Evolutionary conservation across 345 rosid genomes (phyloP).

Genomic region (Hevea brasiliensis): DNA sequence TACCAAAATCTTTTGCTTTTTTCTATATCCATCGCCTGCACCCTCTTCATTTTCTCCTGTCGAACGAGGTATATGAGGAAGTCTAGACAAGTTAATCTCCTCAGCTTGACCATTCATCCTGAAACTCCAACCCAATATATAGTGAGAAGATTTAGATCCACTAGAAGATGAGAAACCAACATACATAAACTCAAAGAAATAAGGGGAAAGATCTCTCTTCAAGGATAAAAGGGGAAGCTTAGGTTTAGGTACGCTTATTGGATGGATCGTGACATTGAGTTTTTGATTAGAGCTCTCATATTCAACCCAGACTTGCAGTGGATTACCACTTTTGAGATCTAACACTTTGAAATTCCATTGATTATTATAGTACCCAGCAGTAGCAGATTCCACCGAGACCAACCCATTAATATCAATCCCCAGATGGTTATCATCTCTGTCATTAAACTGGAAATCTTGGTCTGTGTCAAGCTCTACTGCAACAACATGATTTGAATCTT

Average conservation of each 20-base stretch:
- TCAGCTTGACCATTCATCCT: background rate
- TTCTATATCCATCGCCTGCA: background rate
- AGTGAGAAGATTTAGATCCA: background rate
- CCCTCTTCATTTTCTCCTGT: background rate
- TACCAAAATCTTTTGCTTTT: background rate
- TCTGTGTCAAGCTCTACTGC: background rate
- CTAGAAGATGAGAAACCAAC: constrained; percentile 1
- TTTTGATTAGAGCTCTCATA: background rate
- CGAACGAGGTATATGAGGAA: background rate
- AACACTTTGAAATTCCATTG: background rate
- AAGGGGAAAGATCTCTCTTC: background rate
- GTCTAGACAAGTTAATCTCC: background rate
- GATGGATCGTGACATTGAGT: constrained; percentile 5
- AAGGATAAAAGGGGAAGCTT: background rate
- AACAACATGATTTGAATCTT: background rate
- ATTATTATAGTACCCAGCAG: constrained; percentile 2
- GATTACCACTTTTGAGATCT: background rate
- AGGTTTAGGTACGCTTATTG: background rate
- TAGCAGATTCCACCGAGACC: background rate
- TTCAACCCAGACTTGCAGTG: background rate
- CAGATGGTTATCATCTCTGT: background rate
- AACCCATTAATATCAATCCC: constrained; percentile 1
- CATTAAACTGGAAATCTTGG: background rate
- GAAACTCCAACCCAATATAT: constrained; percentile 10
- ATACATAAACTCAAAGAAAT: background rate